Evolutionary conservation across 768 basidiomycete genomes (phyloP), one percentile per base, ranked within the genome.

Genomic region (Leucogyrophana mollusca): DNA sequence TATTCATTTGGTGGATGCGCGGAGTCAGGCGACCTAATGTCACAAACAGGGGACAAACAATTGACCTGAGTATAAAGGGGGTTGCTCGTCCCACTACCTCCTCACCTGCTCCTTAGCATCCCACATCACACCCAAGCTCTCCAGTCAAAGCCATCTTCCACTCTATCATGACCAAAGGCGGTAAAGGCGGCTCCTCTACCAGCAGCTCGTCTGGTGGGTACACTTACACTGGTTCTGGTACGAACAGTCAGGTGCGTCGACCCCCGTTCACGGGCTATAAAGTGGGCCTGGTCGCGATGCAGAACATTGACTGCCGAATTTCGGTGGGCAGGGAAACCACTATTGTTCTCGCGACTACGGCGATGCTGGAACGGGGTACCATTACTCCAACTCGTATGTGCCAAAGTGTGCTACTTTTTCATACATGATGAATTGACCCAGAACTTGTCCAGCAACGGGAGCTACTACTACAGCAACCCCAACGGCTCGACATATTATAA

Each of bases 381-480:
- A 84, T 52, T 85, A 85, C 56, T 82, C 79, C 5, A 84, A 84
- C 63, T 51, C 21, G 80, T 81, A 56, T 3, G 73, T 63, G 9
- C 16, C 32, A n/a, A n/a, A n/a, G n/a, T n/a, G n/a, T n/a, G n/a
- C 27, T 30, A 13, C 27, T 42, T 21, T 20, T 7, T 8, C 17
- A 16, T 13, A 24, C 34, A 16, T 11, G 8, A 11, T 16, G 5
- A 38, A 30, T 22, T 24, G 13, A 4, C 13, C 3, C 30, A 16
- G 6, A 5, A 2, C 36, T 54, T 43, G 40, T 21, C 39, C 46
- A 76, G 74, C 4, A 49, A 84, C 44, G 82, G 79, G 2, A 76
- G 76, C 47, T 85, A 85, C 64, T 83, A 84, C 57, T 85, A 85
- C 61, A 57, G 55, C 40, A 85, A 85, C 68, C 61, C 79, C 37